A percentile compares a stretch with the other conserved stretches of the same genome.
Evolutionary conservation across 1,284 basidiomycete genomes (phyloP).

Genomic region (Sphagnurus paluster): DNA sequence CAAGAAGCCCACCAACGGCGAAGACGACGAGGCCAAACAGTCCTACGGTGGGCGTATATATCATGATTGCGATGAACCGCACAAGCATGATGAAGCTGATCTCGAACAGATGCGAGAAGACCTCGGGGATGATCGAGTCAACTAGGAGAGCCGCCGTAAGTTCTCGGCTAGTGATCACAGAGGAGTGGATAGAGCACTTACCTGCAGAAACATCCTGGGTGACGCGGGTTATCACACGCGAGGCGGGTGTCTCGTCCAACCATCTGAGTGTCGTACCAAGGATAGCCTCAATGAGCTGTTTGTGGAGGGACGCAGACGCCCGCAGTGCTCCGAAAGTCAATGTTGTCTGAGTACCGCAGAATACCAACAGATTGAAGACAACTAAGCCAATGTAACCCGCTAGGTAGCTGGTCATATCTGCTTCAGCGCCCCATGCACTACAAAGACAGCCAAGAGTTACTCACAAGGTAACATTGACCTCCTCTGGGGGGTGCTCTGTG

Average conservation of each 20-base stretch:
- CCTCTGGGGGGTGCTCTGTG: conserved; percentile 24
- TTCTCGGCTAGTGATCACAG: not conserved
- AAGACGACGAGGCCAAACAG: conserved; percentile 28
- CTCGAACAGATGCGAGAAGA: conserved; percentile 27
- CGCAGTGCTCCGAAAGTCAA: conserved; percentile 40
- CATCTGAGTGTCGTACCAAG: conserved; percentile 51
- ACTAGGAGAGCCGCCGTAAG: conserved; percentile 16
- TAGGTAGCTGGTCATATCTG: conserved; percentile 10
- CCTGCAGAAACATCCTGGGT: conserved; percentile 49
- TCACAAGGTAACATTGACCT: conserved; percentile 16
- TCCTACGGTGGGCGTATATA: conserved; percentile 31
- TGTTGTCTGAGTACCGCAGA: conserved; percentile 19
- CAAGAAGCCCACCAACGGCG: conserved; percentile 28
- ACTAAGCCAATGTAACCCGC: conserved; percentile 11
- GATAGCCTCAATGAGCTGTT: conserved; percentile 50
- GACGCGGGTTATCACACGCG: conserved; percentile 53
- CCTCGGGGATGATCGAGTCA: conserved; percentile 29
- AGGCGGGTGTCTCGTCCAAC: conserved; percentile 55
- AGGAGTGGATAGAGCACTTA: not conserved
- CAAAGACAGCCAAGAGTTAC: not conserved
- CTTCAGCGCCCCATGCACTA: not conserved
- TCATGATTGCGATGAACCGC: conserved; percentile 27
- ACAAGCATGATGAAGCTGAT: conserved; percentile 27
- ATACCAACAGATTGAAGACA: conserved; percentile 22
- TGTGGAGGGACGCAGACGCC: conserved; percentile 59